Conservation (phyloP, 768 basidiomycete species). For the Grammothele lineata region DNA sequence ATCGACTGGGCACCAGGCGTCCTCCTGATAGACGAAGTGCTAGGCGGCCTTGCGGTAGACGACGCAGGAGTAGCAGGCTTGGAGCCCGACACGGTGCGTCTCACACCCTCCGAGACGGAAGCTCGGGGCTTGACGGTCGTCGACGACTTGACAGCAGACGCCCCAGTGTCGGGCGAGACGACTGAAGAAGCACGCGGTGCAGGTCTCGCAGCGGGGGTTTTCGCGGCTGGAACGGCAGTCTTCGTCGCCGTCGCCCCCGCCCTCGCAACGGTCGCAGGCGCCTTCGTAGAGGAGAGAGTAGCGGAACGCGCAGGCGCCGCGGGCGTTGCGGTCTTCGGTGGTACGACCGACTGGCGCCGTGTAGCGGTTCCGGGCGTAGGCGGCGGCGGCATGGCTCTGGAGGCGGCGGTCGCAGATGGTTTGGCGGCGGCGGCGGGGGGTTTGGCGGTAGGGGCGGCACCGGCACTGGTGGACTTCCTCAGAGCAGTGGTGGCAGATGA, state of each 20-base stretch:
- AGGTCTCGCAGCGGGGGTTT: conserved; percentile 5
- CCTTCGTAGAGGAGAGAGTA: background rate
- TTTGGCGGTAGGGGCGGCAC: conserved; percentile 35
- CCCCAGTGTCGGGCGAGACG: conserved; percentile 16
- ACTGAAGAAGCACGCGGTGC: conserved; percentile 10
- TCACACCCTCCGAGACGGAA: conserved; percentile 61
- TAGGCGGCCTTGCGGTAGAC: conserved; percentile 33
- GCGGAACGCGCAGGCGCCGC: background rate
- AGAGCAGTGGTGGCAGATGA: conserved; percentile 27
- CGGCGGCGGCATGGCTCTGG: conserved; percentile 20
- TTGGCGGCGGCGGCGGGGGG: conserved; percentile 23
- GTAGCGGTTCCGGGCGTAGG: conserved; percentile 18
- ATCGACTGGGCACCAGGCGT: conserved; percentile 55
- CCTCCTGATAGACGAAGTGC: conserved; percentile 33
- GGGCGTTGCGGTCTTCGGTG: conserved; percentile 13
- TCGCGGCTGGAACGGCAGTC: conserved; percentile 23
- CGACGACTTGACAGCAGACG: conserved; percentile 16
- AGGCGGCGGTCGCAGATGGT: conserved; percentile 21
- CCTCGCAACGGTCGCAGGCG: conserved; percentile 9
- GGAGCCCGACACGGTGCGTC: conserved; percentile 43
- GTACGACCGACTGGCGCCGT: conserved; percentile 19
- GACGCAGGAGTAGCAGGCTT: conserved; percentile 25
- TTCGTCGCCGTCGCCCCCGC: conserved; percentile 18
- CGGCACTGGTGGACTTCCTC: conserved; percentile 38
- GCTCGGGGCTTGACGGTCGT: conserved; percentile 46